Evolutionary conservation across 345 rosid species (phyloP).

Genomic region (Salix purpurea): DNA sequence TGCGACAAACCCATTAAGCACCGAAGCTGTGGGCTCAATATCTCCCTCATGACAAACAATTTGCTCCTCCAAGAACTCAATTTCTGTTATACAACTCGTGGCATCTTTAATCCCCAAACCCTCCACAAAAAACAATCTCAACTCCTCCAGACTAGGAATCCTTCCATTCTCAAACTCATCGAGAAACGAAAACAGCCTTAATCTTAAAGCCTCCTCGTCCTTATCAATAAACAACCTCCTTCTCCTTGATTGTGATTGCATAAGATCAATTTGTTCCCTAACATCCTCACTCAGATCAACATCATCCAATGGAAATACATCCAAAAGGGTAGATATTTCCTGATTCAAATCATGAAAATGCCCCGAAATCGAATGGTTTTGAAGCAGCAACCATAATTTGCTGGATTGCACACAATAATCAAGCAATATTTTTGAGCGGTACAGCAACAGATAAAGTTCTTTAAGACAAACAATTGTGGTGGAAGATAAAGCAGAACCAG

Average conservation of each 20-base stretch:
- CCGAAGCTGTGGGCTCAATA: slow-evolving; percentile 72
- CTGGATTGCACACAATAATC: slow-evolving; percentile 77
- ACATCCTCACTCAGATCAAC: slow-evolving; percentile 63
- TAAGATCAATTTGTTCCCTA: slow-evolving; percentile 69
- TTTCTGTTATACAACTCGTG: slow-evolving; percentile 54
- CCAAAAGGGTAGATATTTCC: slow-evolving; percentile 81
- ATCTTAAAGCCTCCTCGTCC: slow-evolving; percentile 63
- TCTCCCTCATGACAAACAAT: slow-evolving; percentile 76
- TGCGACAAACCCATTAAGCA: slow-evolving; percentile 81
- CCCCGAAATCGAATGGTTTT: slow-evolving; percentile 73
- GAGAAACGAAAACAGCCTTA: slow-evolving; percentile 50
- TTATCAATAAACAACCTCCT: slow-evolving; percentile 55
- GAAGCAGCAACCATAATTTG: slow-evolving; percentile 87
- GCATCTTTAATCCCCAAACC: slow-evolving; percentile 55
- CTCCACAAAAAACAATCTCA: slow-evolving; percentile 59
- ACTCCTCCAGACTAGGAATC: slow-evolving; percentile 36
- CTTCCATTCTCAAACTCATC: slow-evolving; percentile 59
- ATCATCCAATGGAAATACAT: slow-evolving; percentile 67
- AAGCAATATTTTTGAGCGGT: slow-evolving; percentile 74
- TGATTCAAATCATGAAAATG: slow-evolving; percentile 93
- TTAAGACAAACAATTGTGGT: slow-evolving; percentile 67
- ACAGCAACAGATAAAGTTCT: slow-evolving; percentile 83
- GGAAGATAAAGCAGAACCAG: slow-evolving; percentile 34
- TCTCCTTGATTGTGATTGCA: slow-evolving; percentile 58
- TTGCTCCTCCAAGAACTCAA: slow-evolving; percentile 88